phyloP scores from a whole-genome alignment of 2,329 filamentous ascomycete genomes.

The Hypoxylon sp. region DNA sequence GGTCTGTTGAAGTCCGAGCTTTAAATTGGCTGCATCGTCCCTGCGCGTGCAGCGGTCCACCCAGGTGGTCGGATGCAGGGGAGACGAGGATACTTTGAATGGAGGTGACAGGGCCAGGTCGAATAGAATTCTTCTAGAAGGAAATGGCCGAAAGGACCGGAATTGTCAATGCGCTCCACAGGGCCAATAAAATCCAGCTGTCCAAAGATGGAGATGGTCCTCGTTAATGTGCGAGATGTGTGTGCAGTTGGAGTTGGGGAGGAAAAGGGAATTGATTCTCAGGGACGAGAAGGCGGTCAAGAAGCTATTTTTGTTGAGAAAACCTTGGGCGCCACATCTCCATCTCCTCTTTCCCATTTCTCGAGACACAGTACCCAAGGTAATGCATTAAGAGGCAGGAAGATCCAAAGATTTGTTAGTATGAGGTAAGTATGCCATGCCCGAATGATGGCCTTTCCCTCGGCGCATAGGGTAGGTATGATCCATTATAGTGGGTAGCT shows the following conservation, averaged over 20 bases:
- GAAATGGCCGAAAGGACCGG: conserved; percentile 31
- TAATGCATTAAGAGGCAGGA: neutral
- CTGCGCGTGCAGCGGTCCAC: conserved; percentile 43
- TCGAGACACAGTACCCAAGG: neutral
- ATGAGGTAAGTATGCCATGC: no score
- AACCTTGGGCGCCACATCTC: conserved; percentile 10
- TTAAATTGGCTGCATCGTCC: conserved; percentile 45
- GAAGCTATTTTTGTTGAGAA: neutral
- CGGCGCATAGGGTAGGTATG: conserved; percentile 21
- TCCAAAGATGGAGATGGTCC: conserved; percentile 14
- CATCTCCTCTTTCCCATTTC: conserved; percentile 5
- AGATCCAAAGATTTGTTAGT: conserved; percentile 10
- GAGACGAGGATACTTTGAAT: conserved; percentile 18
- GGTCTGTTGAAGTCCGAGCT: conserved; percentile 28
- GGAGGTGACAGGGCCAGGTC: conserved; percentile 29
- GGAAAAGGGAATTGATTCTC: conserved; percentile 2
- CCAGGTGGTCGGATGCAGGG: conserved; percentile 46
- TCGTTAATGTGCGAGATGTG: conserved; percentile 9
- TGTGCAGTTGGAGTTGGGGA: conserved; percentile 1
- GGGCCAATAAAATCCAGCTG: conserved; percentile 27
- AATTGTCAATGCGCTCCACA: conserved; percentile 34
- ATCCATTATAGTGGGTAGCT: conserved; percentile 24
- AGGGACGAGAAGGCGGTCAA: conserved; percentile 12
- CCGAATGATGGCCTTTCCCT: conserved; percentile 3
- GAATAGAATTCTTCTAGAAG: conserved; percentile 48